These are phyloP conservation scores for Lindgomyces ingoldianus DNA, from an alignment of 495 filamentous ascomycete species.

Conservation along the genomic window DNA sequence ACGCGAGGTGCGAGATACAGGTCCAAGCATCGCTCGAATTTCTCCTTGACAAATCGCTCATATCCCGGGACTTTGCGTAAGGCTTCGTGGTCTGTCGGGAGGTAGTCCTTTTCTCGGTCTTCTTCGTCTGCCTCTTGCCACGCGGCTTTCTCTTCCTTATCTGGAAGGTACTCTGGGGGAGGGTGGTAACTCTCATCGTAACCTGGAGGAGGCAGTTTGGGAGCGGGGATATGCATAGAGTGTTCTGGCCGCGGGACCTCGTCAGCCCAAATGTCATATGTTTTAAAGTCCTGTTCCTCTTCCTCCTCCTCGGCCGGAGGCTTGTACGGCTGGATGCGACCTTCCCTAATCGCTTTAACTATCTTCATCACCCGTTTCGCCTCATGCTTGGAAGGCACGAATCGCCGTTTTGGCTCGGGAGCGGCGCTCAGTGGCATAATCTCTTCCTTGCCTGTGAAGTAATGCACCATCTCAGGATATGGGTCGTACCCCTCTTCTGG, in stretches of 20 bases:
- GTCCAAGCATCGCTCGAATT: constrained; percentile 93
- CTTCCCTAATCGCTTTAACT: constrained; percentile 91
- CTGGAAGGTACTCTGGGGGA: constrained; percentile 90
- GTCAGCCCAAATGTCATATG: constrained; percentile 93
- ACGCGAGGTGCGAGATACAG: constrained; percentile 92
- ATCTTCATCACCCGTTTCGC: constrained; percentile 97
- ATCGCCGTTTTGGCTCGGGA: constrained; percentile 93
- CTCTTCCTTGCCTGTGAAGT: constrained; percentile 86
- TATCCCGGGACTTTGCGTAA: constrained; percentile 93
- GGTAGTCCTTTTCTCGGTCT: constrained; percentile 84
- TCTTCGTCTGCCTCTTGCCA: constrained; percentile 90
- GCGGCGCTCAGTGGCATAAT: constrained; percentile 92
- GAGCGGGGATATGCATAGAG: constrained; percentile 93
- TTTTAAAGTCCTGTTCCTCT: constrained; percentile 59
- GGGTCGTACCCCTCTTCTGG: constrained; percentile 86
- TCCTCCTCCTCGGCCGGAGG: constrained; percentile 73
- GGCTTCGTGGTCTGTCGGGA: constrained; percentile 77
- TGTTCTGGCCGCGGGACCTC: constrained; percentile 81
- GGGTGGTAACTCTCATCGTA: constrained; percentile 96
- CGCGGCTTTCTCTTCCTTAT: constrained; percentile 76
- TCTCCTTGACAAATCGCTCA: constrained; percentile 84
- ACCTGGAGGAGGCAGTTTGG: constrained; percentile 88
- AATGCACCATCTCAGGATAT: constrained; percentile 87
- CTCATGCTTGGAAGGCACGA: constrained; percentile 97
- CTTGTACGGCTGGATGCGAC: constrained; percentile 88